Conservation (phyloP, 768 basidiomycete genomes). For the Podaxis sp. region DNA sequence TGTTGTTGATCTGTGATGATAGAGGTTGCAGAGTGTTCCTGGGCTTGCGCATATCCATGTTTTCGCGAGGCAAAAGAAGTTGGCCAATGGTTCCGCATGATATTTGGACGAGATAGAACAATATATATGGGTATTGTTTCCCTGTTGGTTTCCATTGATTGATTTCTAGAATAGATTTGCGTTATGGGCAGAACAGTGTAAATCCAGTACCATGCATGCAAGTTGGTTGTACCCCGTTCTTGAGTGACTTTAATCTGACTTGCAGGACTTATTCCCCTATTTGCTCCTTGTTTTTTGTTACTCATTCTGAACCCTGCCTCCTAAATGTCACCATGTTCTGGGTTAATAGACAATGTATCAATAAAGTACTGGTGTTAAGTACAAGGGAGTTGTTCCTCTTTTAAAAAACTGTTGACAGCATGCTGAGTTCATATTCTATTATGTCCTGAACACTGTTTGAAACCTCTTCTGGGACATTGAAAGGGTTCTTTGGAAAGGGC, state of each 20-base stretch:
- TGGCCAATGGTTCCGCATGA: not conserved
- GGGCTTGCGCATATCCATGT: conserved; percentile 86
- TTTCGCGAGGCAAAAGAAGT: conserved; percentile 50
- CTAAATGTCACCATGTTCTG: no score
- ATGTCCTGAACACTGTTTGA: not conserved
- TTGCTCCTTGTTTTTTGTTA: no score
- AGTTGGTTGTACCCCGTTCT: no score
- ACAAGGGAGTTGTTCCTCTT: not conserved
- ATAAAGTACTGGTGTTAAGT: not conserved
- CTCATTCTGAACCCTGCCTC: no score
- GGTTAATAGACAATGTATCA: no score
- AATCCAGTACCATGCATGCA: no score
- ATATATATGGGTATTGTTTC: not conserved
- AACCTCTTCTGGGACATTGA: not conserved
- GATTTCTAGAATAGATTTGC: not conserved
- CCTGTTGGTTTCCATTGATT: not conserved
- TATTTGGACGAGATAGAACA: not conserved
- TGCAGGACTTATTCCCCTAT: no score
- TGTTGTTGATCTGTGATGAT: conserved; percentile 16
- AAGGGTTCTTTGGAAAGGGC: not conserved
- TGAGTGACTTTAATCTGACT: no score
- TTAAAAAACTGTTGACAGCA: not conserved
- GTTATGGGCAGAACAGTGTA: no score
- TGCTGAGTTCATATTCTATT: not conserved
- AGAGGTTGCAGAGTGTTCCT: conserved; percentile 83